phyloP scores from a whole-genome alignment of 345 rosid genomes.

The Acer yangbiense region DNA sequence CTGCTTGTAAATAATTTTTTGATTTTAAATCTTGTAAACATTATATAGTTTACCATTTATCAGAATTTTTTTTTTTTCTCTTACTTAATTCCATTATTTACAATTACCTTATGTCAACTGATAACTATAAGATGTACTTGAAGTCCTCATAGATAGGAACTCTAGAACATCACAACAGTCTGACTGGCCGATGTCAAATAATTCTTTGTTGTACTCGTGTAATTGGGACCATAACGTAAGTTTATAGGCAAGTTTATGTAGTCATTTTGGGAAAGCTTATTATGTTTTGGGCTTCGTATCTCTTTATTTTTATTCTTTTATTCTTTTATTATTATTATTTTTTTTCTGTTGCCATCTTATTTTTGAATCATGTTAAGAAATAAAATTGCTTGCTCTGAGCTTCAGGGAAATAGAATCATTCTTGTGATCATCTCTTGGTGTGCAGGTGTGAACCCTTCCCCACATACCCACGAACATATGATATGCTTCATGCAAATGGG shows the following conservation, averaged over 20 bases:
- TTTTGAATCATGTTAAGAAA: background rate
- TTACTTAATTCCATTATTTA: background rate
- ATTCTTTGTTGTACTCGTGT: background rate
- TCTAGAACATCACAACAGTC: background rate
- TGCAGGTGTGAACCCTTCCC: slow-evolving; percentile 98
- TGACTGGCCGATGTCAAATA: background rate
- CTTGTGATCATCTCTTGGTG: slow-evolving; percentile 20
- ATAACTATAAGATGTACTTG: background rate
- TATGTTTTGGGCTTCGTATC: background rate
- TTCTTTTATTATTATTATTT: too few species aligned
- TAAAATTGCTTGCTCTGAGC: slow-evolving; percentile 10
- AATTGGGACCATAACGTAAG: background rate
- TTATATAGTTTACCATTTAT: background rate
- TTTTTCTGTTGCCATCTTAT: background rate
- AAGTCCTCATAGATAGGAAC: background rate
- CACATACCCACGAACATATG: slow-evolving; percentile 95
- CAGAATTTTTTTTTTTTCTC: background rate
- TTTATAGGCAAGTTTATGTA: background rate
- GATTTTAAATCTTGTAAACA: background rate
- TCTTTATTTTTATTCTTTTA: background rate
- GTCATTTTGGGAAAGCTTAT: slow-evolving; percentile 1
- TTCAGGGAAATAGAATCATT: slow-evolving; percentile 9
- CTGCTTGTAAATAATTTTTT: background rate
- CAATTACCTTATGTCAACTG: background rate
- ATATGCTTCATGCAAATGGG: slow-evolving; percentile 91